phyloP scores from a whole-genome alignment of 768 basidiomycete species.

The Pulveroboletus sp. region DNA sequence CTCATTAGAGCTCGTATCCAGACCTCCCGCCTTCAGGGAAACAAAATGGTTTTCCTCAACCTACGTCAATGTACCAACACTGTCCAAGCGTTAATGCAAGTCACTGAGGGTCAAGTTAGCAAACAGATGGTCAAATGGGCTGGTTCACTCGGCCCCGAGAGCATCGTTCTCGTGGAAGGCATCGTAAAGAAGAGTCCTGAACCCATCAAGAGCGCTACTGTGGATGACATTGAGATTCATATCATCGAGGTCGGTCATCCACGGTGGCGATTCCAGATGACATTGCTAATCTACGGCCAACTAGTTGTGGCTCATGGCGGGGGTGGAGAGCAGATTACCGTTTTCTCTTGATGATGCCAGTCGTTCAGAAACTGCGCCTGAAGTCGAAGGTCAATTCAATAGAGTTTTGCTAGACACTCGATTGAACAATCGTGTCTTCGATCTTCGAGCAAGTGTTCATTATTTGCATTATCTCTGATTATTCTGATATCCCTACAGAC shows the following conservation, averaged over 20 bases:
- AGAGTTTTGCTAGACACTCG: conserved; percentile 90
- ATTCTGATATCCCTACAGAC: conserved; percentile 50
- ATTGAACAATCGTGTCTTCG: conserved; percentile 89
- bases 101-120: conserved; percentile 72
- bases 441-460: conserved; percentile 68
- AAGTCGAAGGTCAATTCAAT: conserved; percentile 61
- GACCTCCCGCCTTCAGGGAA: conserved; percentile 87
- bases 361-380: conserved; percentile 71
- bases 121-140: conserved; percentile 99
- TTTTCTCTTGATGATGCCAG: conserved; percentile 93
- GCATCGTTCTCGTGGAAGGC: conserved; percentile 89
- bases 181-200: conserved; percentile 72
- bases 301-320: conserved; percentile 79
- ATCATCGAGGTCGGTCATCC: conserved; percentile 61
- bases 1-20: conserved; percentile 87
- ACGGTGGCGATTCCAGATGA: background rate
- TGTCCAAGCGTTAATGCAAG: conserved; percentile 79
- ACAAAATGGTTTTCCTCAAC: conserved; percentile 92
- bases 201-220: conserved; percentile 86
- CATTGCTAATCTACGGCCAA: background rate
- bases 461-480: background rate
- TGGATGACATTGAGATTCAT: conserved; percentile 84
- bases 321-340: conserved; percentile 74
- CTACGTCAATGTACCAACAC: conserved; percentile 84
- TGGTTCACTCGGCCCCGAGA: conserved; percentile 72